Evolutionary conservation across 352 stramenopile species (phyloP).

Genomic region (Stephanocyclus meneghinianus): DNA sequence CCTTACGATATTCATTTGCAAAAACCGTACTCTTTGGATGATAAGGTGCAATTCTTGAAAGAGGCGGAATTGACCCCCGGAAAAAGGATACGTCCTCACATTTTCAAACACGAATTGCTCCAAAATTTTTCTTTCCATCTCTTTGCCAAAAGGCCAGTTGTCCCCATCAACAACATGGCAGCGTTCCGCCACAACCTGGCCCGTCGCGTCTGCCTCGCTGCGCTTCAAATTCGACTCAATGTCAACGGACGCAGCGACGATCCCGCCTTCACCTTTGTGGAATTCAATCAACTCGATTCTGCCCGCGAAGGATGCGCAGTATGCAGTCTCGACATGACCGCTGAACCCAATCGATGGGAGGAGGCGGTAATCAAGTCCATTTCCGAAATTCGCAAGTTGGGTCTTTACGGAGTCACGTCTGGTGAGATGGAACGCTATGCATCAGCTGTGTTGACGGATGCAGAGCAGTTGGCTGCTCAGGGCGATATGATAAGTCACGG

Average conservation of each 20-base stretch:
- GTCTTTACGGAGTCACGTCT: constrained; percentile 83
- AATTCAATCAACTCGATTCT: constrained; percentile 90
- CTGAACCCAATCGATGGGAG: constrained; percentile 82
- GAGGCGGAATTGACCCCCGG: constrained; percentile 60
- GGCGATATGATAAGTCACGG: constrained; percentile 83
- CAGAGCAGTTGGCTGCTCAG: constrained; percentile 84
- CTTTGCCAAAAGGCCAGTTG: constrained; percentile 86
- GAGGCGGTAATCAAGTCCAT: constrained; percentile 83
- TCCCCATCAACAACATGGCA: constrained; percentile 81
- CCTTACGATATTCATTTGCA: constrained; percentile 81
- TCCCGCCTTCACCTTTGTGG: constrained; percentile 87
- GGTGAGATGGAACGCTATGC: constrained; percentile 86
- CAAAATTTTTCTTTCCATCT: constrained; percentile 88
- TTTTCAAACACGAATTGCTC: constrained; percentile 86
- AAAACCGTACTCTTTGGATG: constrained; percentile 72
- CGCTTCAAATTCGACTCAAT: constrained; percentile 87
- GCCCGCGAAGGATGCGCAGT: constrained; percentile 86
- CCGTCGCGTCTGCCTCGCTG: constrained; percentile 84
- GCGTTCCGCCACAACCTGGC: constrained; percentile 83
- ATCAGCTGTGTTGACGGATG: constrained; percentile 84
- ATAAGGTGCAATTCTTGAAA: constrained; percentile 78
- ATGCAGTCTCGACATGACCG: constrained; percentile 87
- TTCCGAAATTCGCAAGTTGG: constrained; percentile 85
- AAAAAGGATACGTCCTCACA: constrained; percentile 79
- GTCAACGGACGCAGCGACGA: constrained; percentile 81